phyloP scores from a whole-genome alignment of 768 basidiomycete species.

The Sistotremastrum suecicum region DNA sequence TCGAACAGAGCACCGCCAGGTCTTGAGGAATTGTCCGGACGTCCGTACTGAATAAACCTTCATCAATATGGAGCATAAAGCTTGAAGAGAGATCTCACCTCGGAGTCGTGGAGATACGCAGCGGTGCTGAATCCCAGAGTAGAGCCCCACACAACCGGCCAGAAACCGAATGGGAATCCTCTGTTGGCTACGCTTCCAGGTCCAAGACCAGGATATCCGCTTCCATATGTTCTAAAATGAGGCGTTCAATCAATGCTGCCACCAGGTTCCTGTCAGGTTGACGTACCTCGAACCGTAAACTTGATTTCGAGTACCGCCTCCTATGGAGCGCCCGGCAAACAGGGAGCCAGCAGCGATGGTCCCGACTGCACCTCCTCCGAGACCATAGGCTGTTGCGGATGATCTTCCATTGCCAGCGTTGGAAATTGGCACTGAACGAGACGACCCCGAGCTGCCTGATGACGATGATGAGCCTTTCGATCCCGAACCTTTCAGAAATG shows the following conservation, averaged over 20 bases:
- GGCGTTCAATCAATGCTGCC: not conserved
- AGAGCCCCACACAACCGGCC: constrained; percentile 43
- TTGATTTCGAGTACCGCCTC: constrained; percentile 36
- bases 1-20: constrained; percentile 32
- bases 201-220: constrained; percentile 41
- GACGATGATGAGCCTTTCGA: not conserved
- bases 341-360: constrained; percentile 30
- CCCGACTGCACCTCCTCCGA: constrained; percentile 16
- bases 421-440: not conserved
- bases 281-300: constrained; percentile 31
- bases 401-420: constrained; percentile 7
- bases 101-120: constrained; percentile 23
- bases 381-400: constrained; percentile 19
- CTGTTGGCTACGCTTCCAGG: constrained; percentile 32
- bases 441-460: not conserved
- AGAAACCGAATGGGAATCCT: constrained; percentile 51
- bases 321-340: constrained; percentile 25
- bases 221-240: constrained; percentile 36
- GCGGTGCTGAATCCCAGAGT: constrained; percentile 13
- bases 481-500: too few species aligned
- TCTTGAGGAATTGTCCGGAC: constrained; percentile 28
- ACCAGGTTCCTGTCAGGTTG: not conserved
- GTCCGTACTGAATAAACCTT: constrained; percentile 27
- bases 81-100: constrained; percentile 20
- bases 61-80: not conserved